Evolutionary conservation across 495 filamentous ascomycete species (phyloP).

Genomic region (Podospora pseudoanserina): DNA sequence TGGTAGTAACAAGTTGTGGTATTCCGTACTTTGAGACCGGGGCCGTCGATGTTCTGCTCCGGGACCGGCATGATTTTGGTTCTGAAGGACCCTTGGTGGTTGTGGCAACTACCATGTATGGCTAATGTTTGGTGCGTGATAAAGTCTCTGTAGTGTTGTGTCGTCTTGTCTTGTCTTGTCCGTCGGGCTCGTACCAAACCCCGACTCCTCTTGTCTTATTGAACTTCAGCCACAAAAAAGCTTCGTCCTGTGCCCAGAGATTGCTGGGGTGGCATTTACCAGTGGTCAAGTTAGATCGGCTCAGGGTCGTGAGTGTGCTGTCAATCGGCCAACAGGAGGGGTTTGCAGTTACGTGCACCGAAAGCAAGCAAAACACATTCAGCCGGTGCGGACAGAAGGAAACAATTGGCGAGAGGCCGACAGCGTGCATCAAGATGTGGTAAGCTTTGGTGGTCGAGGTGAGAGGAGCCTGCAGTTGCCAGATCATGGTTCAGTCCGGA

Average conservation of each 20-base stretch:
- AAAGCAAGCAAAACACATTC: background rate
- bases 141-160: constrained; percentile 10
- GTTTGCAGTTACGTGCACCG: constrained; percentile 7
- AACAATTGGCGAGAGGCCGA: constrained; percentile 5
- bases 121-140: background rate
- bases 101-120: background rate
- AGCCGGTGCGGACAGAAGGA: constrained; percentile 2
- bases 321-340: constrained; percentile 1
- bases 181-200: constrained; percentile 5
- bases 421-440: background rate
- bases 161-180: background rate
- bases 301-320: constrained; percentile 9
- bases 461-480: background rate
- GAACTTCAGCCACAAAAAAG: constrained; percentile 1
- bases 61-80: constrained; percentile 9
- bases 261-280: constrained; percentile 15
- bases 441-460: background rate
- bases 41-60: constrained; percentile 7
- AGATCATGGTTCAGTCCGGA: background rate
- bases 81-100: constrained; percentile 10
- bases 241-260: constrained; percentile 1
- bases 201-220: background rate
- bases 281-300: constrained; percentile 4
- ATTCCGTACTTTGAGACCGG: constrained; percentile 10
- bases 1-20: constrained; percentile 7